Base-by-base conservation (phyloP, 1,139 yeast genomes). In the Suhomyces atakaporum region DNA sequence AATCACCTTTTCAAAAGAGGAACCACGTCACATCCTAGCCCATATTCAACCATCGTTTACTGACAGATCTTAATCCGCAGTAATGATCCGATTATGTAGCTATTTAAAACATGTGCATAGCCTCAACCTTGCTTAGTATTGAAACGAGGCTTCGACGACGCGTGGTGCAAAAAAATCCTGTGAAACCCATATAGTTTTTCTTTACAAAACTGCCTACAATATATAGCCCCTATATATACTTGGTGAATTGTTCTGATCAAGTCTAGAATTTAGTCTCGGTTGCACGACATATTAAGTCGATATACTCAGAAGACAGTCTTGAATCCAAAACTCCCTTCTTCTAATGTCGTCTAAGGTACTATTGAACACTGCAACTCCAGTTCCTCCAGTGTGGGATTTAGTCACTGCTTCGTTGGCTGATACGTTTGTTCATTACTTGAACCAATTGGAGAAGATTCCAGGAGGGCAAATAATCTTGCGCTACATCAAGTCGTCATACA, bases 401-500 rank as follows among this genome's bases (percentile, higher is more conserved):
- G 50, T 71, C 31, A 48, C 65, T 16, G 56, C 58, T 8, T 56
- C 67, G 3, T 56, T 71, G 29, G 56, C 67, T 10, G 63, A 64
- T 22, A 57, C 56, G 20, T 66, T 71, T 42, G 60, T 66, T 11
- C 56, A 52, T 25, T 67, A 68, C 46, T 55, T 71, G 42, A 62
- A 68, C 46, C 49, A 49, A 32, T 58, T 72, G 36, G 67, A 62
- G 27, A 57, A 54, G 27, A 44, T 87, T 16, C 98, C 98, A 2
- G 97, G 97, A 26, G 95, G 96, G 11, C 73, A 74, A 23, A 77
- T 84, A 38, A 62, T 88, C 13, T 68, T 86, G 33, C 73, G 90
- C 41, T 92, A 92, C 60, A 82, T 92, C 53, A 77, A 75, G 49
- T 82, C 89, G n/a, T 88, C 97, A 3, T 90, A 90, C 59, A 90